Conservation (phyloP, 2,329 filamentous ascomycete genomes). For the Trichoderma sp. region DNA sequence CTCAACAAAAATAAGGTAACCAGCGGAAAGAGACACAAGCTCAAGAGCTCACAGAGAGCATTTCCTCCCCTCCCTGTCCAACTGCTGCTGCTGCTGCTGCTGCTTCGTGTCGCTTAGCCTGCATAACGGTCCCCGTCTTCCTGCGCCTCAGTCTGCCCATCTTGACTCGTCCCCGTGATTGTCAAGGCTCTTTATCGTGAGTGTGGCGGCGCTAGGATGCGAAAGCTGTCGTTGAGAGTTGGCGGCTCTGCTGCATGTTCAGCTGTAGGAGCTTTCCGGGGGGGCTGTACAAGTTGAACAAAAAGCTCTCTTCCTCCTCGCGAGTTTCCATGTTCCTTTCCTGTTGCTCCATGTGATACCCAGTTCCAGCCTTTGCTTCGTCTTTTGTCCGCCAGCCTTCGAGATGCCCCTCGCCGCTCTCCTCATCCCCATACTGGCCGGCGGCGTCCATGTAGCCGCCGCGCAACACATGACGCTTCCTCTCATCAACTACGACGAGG, state of each 20-base stretch:
- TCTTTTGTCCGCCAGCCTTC: not conserved
- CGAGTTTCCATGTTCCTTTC: no score
- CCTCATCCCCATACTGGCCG: conserved; percentile 30
- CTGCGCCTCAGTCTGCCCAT: conserved; percentile 9
- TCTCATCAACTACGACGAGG: conserved; percentile 31
- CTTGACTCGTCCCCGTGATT: conserved; percentile 11
- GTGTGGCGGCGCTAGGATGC: conserved; percentile 5
- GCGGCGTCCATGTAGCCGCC: conserved; percentile 32
- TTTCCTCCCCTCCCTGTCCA: not conserved
- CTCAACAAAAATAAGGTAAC: not conserved
- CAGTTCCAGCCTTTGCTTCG: not conserved
- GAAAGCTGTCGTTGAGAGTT: not conserved
- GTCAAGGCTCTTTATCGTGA: not conserved
- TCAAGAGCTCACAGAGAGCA: not conserved
- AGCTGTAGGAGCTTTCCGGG: conserved; percentile 4
- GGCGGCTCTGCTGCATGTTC: conserved; percentile 1
- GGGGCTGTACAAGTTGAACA: not conserved
- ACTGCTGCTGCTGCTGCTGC: not conserved
- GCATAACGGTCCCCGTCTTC: conserved; percentile 14
- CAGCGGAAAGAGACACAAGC: not conserved
- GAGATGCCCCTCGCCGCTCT: conserved; percentile 16
- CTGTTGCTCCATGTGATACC: not conserved
- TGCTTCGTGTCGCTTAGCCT: conserved; percentile 21
- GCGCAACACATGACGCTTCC: conserved; percentile 35
- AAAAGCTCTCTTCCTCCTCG: conserved; percentile 1